These are phyloP conservation scores for Nicotiana sylvestris DNA, from an alignment of 257 asterid genomes.

Conservation along the genomic window DNA sequence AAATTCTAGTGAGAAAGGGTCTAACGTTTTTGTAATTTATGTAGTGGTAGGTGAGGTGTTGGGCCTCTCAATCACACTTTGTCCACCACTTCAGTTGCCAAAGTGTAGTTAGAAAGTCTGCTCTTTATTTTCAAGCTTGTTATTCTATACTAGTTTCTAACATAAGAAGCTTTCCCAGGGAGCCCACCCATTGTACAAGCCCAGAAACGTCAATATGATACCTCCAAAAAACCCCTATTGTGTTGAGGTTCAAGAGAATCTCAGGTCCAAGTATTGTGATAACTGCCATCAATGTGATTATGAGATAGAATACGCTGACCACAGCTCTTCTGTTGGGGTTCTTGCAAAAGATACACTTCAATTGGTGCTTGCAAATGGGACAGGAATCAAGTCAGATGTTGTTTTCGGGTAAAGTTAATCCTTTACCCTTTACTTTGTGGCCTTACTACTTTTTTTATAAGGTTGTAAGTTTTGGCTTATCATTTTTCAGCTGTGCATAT, in stretches of 20 bases:
- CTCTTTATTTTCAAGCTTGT: background rate
- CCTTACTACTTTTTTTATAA: slow-evolving; percentile 3
- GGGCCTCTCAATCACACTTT: background rate
- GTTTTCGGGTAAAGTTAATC: slow-evolving; percentile 54
- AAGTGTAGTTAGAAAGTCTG: background rate
- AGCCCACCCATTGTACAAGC: slow-evolving; percentile 74
- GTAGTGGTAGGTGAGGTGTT: background rate
- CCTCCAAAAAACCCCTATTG: slow-evolving; percentile 50
- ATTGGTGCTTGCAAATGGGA: slow-evolving; percentile 57
- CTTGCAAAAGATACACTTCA: slow-evolving; percentile 58
- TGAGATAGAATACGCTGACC: slow-evolving; percentile 76
- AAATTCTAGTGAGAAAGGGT: background rate
- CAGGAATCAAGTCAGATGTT: slow-evolving; percentile 37
- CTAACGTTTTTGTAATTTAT: background rate
- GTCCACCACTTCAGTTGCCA: background rate
- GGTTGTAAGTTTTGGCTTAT: slow-evolving; percentile 12
- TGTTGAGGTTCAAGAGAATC: slow-evolving; percentile 42
- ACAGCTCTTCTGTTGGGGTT: slow-evolving; percentile 72
- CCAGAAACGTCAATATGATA: slow-evolving; percentile 39
- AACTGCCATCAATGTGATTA: slow-evolving; percentile 71
- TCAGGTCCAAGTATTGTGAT: slow-evolving; percentile 28
- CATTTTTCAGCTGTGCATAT: slow-evolving; percentile 56
- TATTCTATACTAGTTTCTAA: background rate
- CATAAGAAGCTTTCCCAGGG: slow-evolving; percentile 39
- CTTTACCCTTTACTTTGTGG: background rate